Conservation (phyloP, 331 rosid genomes). For the Cydonia oblonga region DNA sequence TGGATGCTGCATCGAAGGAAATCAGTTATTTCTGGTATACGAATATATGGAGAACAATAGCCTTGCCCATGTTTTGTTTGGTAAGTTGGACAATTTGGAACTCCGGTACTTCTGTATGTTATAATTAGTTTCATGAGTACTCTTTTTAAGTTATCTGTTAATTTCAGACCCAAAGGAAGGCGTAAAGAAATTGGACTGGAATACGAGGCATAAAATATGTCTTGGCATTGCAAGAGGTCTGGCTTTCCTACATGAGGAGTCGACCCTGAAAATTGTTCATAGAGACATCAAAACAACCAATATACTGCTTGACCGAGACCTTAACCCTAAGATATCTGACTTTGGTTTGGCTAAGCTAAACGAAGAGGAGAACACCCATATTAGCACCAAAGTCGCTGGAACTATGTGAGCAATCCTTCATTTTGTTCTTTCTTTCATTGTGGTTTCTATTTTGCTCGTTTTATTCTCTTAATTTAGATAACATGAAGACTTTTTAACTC, state of each 20-base stretch:
- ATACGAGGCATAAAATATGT: conserved; percentile 13
- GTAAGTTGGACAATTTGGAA: not conserved
- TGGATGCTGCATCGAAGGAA: conserved; percentile 7
- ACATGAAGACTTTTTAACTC: too few relatives aligned
- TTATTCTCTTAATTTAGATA: too few relatives aligned
- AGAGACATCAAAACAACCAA: conserved; percentile 14
- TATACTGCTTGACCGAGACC: not conserved
- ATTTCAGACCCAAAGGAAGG: not conserved
- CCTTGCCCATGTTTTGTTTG: conserved; percentile 3
- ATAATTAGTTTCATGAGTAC: not conserved
- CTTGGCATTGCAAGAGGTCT: conserved; percentile 12
- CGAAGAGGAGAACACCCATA: conserved; percentile 14
- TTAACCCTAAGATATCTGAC: conserved; percentile 11
- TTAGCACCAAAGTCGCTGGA: conserved; percentile 7
- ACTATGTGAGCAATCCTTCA: not conserved
- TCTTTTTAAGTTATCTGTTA: not conserved
- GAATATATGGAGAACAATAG: conserved; percentile 15
- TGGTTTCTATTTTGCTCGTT: not conserved
- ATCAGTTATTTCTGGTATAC: conserved; percentile 5
- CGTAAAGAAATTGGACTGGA: conserved; percentile 8
- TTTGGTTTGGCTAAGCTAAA: conserved; percentile 17
- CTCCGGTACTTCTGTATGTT: not conserved
- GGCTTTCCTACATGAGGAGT: conserved; percentile 11
- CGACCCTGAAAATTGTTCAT: conserved; percentile 10
- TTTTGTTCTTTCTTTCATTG: not conserved